A percentile compares a stretch with the other conserved stretches of the same genome.
Evolutionary conservation across 1,284 basidiomycete species (phyloP).

Genomic region (Microbotryomycetes sp.): DNA sequence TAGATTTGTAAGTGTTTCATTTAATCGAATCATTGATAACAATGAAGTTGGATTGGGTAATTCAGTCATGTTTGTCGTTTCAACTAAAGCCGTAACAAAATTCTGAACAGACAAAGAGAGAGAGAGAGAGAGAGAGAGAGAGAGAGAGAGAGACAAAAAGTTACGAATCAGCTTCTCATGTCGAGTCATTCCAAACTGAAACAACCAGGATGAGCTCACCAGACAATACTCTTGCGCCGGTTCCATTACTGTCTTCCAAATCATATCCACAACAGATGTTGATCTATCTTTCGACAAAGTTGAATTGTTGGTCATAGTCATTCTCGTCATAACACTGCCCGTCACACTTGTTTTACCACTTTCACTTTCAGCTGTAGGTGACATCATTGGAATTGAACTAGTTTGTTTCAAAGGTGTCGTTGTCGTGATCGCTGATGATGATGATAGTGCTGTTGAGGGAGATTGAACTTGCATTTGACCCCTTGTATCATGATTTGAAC

Average conservation of each 20-base stretch:
- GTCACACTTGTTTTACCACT: slow-evolving; percentile 47
- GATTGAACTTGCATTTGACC: slow-evolving; percentile 1
- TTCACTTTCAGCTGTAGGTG: slow-evolving; percentile 46
- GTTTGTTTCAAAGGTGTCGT: background rate
- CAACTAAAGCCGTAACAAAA: slow-evolving; percentile 59
- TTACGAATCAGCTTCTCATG: background rate
- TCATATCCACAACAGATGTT: slow-evolving; percentile 42
- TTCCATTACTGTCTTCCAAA: slow-evolving; percentile 88
- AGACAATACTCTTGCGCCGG: slow-evolving; percentile 76
- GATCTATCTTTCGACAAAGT: no score
- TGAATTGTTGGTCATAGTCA: slow-evolving; percentile 48
- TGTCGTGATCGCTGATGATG: background rate
- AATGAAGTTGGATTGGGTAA: slow-evolving; percentile 63
- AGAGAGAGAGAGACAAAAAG: background rate
- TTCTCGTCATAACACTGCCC: slow-evolving; percentile 33
- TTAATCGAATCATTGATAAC: slow-evolving; percentile 79
- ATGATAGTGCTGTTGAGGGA: background rate
- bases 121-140: background rate
- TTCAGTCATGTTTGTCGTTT: slow-evolving; percentile 51
- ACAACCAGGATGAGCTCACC: slow-evolving; percentile 45
- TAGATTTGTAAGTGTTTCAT: slow-evolving; percentile 66
- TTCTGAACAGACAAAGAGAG: slow-evolving; percentile 47
- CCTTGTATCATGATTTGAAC: slow-evolving; percentile 32
- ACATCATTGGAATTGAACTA: background rate
- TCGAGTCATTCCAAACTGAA: background rate